Evolutionary conservation across 1,284 basidiomycete genomes (phyloP).

Genomic region (Marasmius oreades): DNA sequence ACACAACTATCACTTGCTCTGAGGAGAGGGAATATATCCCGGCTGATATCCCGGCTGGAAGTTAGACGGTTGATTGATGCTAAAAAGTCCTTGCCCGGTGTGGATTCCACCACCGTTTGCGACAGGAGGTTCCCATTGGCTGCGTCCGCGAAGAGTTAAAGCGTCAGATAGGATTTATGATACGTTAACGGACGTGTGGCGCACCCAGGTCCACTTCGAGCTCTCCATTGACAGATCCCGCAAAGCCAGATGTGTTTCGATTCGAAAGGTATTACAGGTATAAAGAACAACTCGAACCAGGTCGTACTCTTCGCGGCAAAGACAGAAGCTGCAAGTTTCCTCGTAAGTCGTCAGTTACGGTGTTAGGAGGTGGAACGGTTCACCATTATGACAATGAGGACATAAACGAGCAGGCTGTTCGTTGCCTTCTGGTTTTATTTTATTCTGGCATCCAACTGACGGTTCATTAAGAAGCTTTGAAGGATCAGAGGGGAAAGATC

Average conservation of each 20-base stretch:
- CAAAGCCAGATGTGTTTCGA: slow-evolving; percentile 19
- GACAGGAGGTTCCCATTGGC: slow-evolving; percentile 16
- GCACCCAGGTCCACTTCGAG: slow-evolving; percentile 14
- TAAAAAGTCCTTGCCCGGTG: slow-evolving; percentile 3
- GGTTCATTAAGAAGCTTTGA: background rate
- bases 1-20: background rate
- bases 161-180: background rate
- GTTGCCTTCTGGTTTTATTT: slow-evolving; percentile 35
- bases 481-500: background rate
- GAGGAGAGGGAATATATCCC: slow-evolving; percentile 4
- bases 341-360: background rate
- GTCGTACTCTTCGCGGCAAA: slow-evolving; percentile 17
- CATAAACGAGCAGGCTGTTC: slow-evolving; percentile 33
- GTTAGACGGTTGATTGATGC: slow-evolving; percentile 2
- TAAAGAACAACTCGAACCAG: slow-evolving; percentile 19
- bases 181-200: background rate
- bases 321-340: slow-evolving; percentile 11
- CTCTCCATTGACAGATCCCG: slow-evolving; percentile 16
- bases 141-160: background rate
- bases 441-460: slow-evolving; percentile 42
- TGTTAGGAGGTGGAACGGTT: background rate
- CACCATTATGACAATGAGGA: slow-evolving; percentile 27
- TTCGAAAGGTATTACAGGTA: slow-evolving; percentile 16
- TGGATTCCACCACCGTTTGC: slow-evolving; percentile 9
- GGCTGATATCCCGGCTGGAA: slow-evolving; percentile 12